These are phyloP conservation scores for Penicillium ucsense DNA, from an alignment of 495 filamentous ascomycete genomes.

Conservation along the genomic window DNA sequence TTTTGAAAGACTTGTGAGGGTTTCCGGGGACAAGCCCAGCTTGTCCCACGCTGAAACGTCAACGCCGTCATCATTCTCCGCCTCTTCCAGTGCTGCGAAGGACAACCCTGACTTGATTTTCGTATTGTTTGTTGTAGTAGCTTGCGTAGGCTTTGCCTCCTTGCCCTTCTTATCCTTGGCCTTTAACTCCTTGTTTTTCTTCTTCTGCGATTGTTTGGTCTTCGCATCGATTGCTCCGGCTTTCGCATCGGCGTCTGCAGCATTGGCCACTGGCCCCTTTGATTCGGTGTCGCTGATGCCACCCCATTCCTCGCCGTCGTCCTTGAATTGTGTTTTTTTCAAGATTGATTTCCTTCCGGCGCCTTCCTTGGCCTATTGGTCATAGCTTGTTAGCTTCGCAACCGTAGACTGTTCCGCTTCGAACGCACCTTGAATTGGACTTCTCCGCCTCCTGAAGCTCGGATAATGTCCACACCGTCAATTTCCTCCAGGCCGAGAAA, in stretches of 20 bases:
- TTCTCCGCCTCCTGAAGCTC: constrained; percentile 21
- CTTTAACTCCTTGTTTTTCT: constrained; percentile 21
- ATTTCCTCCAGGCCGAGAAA: constrained; percentile 93
- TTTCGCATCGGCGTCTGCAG: constrained; percentile 11
- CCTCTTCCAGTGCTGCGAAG: constrained; percentile 32
- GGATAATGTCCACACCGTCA: constrained; percentile 75
- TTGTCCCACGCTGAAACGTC: constrained; percentile 65
- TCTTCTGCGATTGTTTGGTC: constrained; percentile 24
- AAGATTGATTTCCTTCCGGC: constrained; percentile 30
- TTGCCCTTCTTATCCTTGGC: constrained; percentile 19
- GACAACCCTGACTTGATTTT: constrained; percentile 24
- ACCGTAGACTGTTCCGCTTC: not conserved
- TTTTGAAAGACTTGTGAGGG: constrained; percentile 63
- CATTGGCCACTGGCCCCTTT: constrained; percentile 12
- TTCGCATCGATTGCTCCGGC: constrained; percentile 13
- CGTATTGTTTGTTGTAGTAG: not conserved
- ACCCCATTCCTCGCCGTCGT: constrained; percentile 44
- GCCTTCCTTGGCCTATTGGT: constrained; percentile 22
- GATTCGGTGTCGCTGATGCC: constrained; percentile 42
- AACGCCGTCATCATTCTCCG: constrained; percentile 34
- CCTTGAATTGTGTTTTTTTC: constrained; percentile 14
- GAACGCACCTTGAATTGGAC: constrained; percentile 39
- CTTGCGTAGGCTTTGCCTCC: constrained; percentile 19
- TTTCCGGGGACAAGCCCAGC: constrained; percentile 58
- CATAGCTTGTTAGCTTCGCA: too few relatives aligned